Conservation (phyloP, 371 early-diverging fungal species). For the Homolaphlyctis polyrhiza region DNA sequence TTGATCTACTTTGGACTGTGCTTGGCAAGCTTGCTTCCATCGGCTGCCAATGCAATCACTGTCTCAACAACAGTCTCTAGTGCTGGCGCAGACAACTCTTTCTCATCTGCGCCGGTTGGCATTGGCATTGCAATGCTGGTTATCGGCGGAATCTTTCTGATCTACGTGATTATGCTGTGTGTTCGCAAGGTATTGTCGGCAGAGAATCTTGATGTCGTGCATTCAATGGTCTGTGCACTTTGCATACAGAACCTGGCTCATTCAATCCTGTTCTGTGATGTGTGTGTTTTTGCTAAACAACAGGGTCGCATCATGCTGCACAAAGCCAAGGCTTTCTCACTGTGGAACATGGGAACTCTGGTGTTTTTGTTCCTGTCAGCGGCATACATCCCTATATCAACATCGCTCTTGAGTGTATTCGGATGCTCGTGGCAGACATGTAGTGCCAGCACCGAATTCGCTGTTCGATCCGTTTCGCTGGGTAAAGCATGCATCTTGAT, state of each 20-base stretch:
- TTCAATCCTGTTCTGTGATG: too few relatives aligned
- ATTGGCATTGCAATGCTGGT: not conserved
- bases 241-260: too few relatives aligned
- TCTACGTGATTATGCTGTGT: not conserved
- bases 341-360: slow-evolving; percentile 2
- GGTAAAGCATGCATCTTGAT: not conserved
- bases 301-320: not conserved
- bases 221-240: too few relatives aligned
- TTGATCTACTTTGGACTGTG: not conserved
- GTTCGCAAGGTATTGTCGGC: not conserved
- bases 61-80: not conserved
- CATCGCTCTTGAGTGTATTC: not conserved
- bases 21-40: not conserved
- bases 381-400: not conserved
- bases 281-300: too few relatives aligned
- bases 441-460: not conserved
- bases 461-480: not conserved
- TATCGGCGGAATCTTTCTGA: not conserved
- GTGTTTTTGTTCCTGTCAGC: slow-evolving; percentile 1
- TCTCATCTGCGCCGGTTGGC: not conserved
- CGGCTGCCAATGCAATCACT: not conserved
- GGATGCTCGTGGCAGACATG: not conserved
- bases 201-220: too few relatives aligned
- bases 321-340: slow-evolving; percentile 3
- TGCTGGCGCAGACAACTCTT: not conserved